A percentile compares a stretch with the other conserved stretches of the same genome.
These are phyloP conservation scores for Backusella sp. DNA, from an alignment of 192 early-diverging fungal species.

Conservation along the genomic window DNA sequence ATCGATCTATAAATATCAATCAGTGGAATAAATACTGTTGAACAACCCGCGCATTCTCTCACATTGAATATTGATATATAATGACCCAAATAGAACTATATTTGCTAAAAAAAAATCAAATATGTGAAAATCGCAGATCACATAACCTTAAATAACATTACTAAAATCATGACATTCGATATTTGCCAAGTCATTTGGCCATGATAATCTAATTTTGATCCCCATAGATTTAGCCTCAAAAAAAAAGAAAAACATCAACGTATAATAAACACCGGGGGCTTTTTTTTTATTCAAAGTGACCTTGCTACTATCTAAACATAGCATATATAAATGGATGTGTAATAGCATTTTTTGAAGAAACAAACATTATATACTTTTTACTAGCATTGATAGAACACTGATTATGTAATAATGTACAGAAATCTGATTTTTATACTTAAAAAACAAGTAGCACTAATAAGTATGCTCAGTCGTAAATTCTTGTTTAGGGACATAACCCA, in stretches of 20 bases:
- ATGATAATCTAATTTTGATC: too few relatives aligned
- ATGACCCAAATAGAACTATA: background rate
- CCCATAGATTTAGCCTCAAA: too few relatives aligned
- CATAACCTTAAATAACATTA: background rate
- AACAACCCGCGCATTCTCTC: background rate
- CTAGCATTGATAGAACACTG: too few relatives aligned
- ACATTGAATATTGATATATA: background rate
- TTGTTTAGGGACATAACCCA: background rate
- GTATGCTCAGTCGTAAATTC: background rate
- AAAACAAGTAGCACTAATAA: background rate
- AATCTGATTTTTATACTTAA: background rate
- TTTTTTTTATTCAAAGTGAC: too few relatives aligned
- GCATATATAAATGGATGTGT: too few relatives aligned
- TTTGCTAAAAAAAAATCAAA: background rate
- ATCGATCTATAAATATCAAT: too few relatives aligned
- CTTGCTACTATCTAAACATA: too few relatives aligned
- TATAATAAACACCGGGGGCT: too few relatives aligned
- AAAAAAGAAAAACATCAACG: too few relatives aligned
- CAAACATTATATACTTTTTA: too few relatives aligned
- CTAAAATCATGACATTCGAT: background rate
- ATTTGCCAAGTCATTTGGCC: background rate
- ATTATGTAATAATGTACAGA: background rate
- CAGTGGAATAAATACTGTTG: too few relatives aligned
- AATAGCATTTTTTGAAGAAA: too few relatives aligned
- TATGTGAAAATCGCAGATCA: background rate